phyloP scores from a whole-genome alignment of 257 asterid species.

The Asclepias syriaca region DNA sequence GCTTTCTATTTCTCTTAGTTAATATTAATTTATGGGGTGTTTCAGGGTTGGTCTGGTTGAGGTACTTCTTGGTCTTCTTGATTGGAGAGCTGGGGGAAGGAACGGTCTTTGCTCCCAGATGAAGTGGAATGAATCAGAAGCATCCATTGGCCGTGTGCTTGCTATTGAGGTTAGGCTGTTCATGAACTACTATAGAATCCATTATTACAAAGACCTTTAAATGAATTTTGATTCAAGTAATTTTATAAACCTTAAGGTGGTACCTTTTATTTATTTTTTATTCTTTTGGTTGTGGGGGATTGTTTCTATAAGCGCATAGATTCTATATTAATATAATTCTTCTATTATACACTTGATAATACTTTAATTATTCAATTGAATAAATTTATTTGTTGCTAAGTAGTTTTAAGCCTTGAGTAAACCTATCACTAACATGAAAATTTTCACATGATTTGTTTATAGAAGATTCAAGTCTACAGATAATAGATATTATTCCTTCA shows the following conservation, averaged over 20 bases:
- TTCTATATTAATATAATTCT: neutral
- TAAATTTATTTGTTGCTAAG: neutral
- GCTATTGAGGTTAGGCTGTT: constrained; percentile 72
- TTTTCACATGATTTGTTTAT: neutral
- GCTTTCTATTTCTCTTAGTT: neutral
- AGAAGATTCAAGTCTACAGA: neutral
- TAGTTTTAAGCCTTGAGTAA: neutral
- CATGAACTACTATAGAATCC: constrained; percentile 1
- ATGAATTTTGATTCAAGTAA: neutral
- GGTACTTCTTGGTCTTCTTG: constrained; percentile 97
- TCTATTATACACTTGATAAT: neutral
- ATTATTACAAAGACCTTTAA: neutral
- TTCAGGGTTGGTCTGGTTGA: constrained; percentile 96
- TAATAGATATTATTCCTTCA: neutral
- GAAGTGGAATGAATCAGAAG: constrained; percentile 99
- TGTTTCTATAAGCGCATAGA: neutral
- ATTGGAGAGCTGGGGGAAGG: constrained; percentile 98
- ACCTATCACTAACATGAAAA: neutral
- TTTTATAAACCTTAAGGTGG: neutral
- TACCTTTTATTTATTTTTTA: neutral
- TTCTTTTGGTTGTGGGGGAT: neutral
- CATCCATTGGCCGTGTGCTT: constrained; percentile 89
- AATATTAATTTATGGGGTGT: neutral
- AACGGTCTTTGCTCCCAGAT: constrained; percentile 73
- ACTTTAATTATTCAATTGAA: neutral